A percentile compares a stretch with the other conserved stretches of the same genome.
Evolutionary conservation across 2,329 filamentous ascomycete genomes (phyloP).

Genomic region (Diplodia mutila): DNA sequence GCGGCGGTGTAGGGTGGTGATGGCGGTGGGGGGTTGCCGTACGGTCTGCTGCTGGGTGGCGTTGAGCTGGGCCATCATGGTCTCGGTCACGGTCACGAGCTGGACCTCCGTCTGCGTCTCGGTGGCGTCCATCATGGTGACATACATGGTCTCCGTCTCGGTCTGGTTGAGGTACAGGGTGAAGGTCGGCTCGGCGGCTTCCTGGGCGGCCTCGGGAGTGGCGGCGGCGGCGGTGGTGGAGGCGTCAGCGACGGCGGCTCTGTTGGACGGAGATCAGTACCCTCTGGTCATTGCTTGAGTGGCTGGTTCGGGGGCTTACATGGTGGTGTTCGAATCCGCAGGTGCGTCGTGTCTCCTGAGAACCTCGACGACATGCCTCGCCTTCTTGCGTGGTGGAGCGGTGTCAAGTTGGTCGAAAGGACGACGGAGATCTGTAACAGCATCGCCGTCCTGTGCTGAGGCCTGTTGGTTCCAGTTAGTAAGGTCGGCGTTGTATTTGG

Average conservation of each 20-base stretch:
- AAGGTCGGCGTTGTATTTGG: neutral
- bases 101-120: slow-evolving; percentile 21
- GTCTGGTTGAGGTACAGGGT: slow-evolving; percentile 14
- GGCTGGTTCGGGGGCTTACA: slow-evolving; percentile 4
- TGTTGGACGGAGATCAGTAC: neutral
- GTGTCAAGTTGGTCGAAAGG: neutral
- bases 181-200: slow-evolving; percentile 10
- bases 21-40: neutral
- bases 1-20: neutral
- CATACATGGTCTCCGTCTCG: slow-evolving; percentile 15
- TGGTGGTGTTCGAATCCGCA: slow-evolving; percentile 12
- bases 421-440: slow-evolving; percentile 9
- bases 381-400: slow-evolving; percentile 1
- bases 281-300: too few relatives aligned
- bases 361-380: slow-evolving; percentile 17
- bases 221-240: slow-evolving; percentile 12
- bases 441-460: slow-evolving; percentile 21
- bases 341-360: neutral
- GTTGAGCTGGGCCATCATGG: slow-evolving; percentile 9
- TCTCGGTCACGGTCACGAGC: slow-evolving; percentile 16
- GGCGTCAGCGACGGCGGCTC: slow-evolving; percentile 3
- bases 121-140: neutral
- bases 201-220: slow-evolving; percentile 15
- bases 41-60: neutral
- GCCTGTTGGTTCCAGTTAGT: neutral